Evolutionary conservation across 208 protist genomes (phyloP).

Genomic region (Trypanosoma mega): DNA sequence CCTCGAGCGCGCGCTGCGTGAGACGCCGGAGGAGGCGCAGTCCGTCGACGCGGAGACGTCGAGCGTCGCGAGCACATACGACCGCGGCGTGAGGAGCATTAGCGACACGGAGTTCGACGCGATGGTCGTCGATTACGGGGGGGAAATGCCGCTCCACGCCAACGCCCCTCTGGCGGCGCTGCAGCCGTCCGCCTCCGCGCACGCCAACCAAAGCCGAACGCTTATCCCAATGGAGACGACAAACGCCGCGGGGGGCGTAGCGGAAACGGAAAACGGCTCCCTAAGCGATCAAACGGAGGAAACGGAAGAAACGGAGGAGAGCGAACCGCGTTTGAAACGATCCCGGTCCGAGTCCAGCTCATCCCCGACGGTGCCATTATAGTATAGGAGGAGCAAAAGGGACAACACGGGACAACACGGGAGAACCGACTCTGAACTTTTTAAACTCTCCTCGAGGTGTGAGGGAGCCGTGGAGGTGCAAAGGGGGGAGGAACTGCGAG

Average conservation of each 20-base stretch:
- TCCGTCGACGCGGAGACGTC: constrained; percentile 57
- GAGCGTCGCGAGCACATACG: constrained; percentile 67
- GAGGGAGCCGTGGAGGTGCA: no score
- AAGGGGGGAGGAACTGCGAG: no score
- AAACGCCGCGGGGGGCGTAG: background rate
- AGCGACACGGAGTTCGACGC: constrained; percentile 34
- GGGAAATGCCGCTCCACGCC: constrained; percentile 30
- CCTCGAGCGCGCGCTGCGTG: constrained; percentile 38
- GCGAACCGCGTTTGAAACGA: constrained; percentile 15
- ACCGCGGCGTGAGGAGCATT: constrained; percentile 30
- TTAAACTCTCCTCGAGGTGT: no score
- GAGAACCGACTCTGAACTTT: no score
- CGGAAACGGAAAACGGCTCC: background rate
- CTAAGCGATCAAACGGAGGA: background rate
- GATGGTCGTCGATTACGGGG: constrained; percentile 42
- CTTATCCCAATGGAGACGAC: no score
- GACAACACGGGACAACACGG: no score
- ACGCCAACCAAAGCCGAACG: no score
- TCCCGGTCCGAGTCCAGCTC: constrained; percentile 18
- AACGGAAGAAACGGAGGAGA: constrained; percentile 2
- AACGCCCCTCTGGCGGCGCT: background rate
- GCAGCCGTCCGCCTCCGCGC: background rate
- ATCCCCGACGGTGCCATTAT: background rate
- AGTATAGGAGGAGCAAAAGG: background rate
- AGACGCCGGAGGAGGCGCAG: constrained; percentile 71